Base-by-base conservation (phyloP, 1,284 basidiomycete genomes). In the Cystobasidium sp. region DNA sequence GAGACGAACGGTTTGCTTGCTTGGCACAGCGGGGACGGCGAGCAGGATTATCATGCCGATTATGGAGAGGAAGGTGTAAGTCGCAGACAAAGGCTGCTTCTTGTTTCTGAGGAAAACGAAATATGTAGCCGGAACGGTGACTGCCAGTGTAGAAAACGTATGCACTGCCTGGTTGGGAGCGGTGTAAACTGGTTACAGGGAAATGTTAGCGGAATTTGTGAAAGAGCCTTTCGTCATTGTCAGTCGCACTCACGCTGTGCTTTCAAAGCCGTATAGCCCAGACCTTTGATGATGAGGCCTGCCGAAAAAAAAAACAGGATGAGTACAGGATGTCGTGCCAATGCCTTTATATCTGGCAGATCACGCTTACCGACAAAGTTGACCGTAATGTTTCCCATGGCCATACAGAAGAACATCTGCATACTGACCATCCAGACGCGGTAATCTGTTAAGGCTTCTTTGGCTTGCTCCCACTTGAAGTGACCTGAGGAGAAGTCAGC, bases 241-340 rank as follows among this genome's bases (percentile, higher is more conserved):
- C 31, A 31, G 31, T 31, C 31, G 31, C 31, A 31, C 31, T 31
- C 31, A 49, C 24, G 41, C 41, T 39, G 20, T 22, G 58, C 20
- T n/a, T 31, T 16, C 24, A 61, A 41, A n/a, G 20, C 24, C 14
- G 58, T 31, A 31, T n/a, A 61, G 58, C 58, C 58, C 16, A 61
- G 37, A 39, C 58, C 58, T 16, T 61, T 61, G 58, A 61, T 61
- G 22, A 61, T 61, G 58, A 61, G 24, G 24, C 58, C 58, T n/a
- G 39, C 31, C 2, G 31, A 5, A 31, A 31, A 5, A 31, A 31
- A 31, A 31, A 31, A 31, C 31, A 31, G 31, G 31, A 31, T 31
- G 31, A 31, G 31, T 5, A 31, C 31, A 31, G 31, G 31, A 31
- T 31, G 31, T 31, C 31, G 31, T 31, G 31, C 2, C 5, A 2